These are phyloP conservation scores for Crithidia thermophila DNA, from an alignment of 208 protist genomes.

Conservation along the genomic window DNA sequence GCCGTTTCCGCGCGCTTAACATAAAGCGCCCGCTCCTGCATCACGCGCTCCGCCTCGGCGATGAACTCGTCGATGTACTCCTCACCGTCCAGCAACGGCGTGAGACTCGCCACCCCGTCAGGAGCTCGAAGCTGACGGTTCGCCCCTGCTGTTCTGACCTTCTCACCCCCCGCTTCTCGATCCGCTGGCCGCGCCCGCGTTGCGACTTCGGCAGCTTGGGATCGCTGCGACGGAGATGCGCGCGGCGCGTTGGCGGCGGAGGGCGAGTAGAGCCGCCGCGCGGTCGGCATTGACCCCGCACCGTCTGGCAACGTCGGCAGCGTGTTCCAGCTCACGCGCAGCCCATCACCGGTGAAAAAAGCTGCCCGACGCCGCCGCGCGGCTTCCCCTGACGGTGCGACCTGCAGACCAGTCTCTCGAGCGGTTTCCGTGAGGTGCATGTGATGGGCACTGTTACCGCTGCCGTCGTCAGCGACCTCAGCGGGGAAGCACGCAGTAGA, in stretches of 20 bases:
- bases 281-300: background rate
- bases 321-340: constrained; percentile 5
- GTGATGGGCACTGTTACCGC: background rate
- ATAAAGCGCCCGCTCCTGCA: constrained; percentile 18
- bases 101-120: background rate
- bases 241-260: too few species aligned
- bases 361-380: too few species aligned
- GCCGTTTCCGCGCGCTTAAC: background rate
- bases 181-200: too few species aligned
- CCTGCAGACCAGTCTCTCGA: too few species aligned
- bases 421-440: background rate
- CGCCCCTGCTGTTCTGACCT: too few species aligned
- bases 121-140: background rate
- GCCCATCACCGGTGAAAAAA: too few species aligned
- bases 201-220: too few species aligned
- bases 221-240: too few species aligned
- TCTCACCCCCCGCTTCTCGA: too few species aligned
- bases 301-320: background rate
- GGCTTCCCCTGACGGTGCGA: too few species aligned
- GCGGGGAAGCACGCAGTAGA: background rate
- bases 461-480: background rate
- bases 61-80: constrained; percentile 29
- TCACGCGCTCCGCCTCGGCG: constrained; percentile 33
- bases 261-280: background rate
- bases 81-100: background rate